Evolutionary conservation across 2,329 filamentous ascomycete species (phyloP), one percentile per base, ranked within the genome.

Genomic region (Stagonosporopsis rhizophila): DNA sequence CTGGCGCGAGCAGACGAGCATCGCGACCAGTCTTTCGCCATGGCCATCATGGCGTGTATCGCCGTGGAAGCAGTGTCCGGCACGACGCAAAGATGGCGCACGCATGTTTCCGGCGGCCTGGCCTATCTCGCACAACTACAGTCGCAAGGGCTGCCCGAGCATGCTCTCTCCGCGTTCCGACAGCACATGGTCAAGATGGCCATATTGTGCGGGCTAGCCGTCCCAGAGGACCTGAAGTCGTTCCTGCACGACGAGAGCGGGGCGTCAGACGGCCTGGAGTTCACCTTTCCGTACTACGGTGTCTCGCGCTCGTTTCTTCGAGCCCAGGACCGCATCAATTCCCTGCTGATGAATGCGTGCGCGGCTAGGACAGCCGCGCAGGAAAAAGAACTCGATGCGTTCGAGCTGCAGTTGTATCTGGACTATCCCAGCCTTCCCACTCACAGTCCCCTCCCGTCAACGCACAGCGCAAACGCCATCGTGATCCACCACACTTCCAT

Each of bases 181-280:
- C 58, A 58, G 38, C 53, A 58, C 25, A 60, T 60, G 49, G 54
- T 60, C 22, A 53, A 54, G 17, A 60, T 60, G 53, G 58, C 58
- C 30, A 60, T 60, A 8, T 38, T 60, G 19, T 58, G 58, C 20
- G 58, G 44, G 3, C 25, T 60, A 2, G 12, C 45, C 5, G 53
- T 60, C 11, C 50, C 40, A 32, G 30, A 42, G 20, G 12, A 54
- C 25, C 46, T 60, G 1, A 60, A 54, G 8, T 6, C 45, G 14
- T 60, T 58, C 14, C 34, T 60, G 11, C 3, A 54, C 28, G 58
- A 60, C n/a, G 53, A 54, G 12, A 54, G 40, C 17, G 50, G 47
- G 2, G 30, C 53, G 4, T 46, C 58, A 23, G 58, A 60, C 12
- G 54, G 49, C 19, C 49, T 60, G 14, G 56, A 58, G 25, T 52